Percentiles rank a stretch among this genome's conserved stretches.
Evolutionary conservation across 768 basidiomycete species (phyloP).

Genomic region (Russula virescens): DNA sequence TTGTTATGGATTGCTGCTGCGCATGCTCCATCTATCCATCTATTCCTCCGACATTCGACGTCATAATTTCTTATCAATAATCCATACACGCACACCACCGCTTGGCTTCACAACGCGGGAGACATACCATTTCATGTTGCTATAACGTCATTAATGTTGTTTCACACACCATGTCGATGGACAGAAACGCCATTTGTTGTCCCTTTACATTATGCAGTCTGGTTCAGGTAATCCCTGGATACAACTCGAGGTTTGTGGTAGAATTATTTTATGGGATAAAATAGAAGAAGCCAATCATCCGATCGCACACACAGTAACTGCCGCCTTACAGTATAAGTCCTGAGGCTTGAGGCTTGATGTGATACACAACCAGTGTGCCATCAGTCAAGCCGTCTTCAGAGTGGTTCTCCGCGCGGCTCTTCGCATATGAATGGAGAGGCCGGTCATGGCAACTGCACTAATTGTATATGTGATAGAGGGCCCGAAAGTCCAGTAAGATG

Average conservation of each 20-base stretch:
- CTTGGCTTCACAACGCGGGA: not conserved
- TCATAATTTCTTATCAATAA: conserved; percentile 1
- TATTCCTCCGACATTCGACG: conserved; percentile 6
- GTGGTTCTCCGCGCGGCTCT: conserved; percentile 32
- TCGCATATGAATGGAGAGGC: conserved; percentile 53
- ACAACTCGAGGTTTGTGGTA: not conserved
- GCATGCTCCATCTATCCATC: conserved; percentile 22
- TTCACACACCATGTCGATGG: conserved; percentile 29
- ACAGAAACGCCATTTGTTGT: conserved; percentile 1
- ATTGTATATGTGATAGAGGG: conserved; percentile 69
- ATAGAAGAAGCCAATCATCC: not conserved
- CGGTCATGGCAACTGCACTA: conserved; percentile 60
- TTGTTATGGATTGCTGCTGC: not conserved
- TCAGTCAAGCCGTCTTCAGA: conserved; percentile 5
- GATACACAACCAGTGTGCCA: not conserved
- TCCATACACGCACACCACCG: conserved; percentile 4
- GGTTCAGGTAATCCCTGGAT: not conserved
- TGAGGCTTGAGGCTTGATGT: not conserved
- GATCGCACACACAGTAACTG: not conserved
- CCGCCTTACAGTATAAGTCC: not conserved
- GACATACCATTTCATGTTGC: conserved; percentile 23
- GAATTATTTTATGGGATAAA: not conserved
- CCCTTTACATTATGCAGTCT: conserved; percentile 7
- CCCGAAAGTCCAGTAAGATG: conserved; percentile 83
- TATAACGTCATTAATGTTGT: conserved; percentile 25